Percentiles rank a stretch among this genome's conserved stretches.
Conservation (phyloP, 2,329 filamentous ascomycete species). For the Myotisia sp. region DNA sequence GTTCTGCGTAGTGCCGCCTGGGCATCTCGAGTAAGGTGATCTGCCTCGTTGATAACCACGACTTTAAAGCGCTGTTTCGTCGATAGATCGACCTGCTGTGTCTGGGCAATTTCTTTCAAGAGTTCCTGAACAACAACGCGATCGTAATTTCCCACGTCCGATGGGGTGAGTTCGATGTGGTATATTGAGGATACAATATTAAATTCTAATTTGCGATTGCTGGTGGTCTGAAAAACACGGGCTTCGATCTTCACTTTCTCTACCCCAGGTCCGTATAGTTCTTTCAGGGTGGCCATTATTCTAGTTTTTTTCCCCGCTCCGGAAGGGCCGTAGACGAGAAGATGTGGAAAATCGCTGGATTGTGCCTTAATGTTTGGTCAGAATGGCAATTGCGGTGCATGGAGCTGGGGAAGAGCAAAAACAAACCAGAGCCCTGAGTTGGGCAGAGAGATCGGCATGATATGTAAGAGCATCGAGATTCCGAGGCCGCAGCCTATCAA, state of each 20-base stretch:
- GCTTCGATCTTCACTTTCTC: conserved; percentile 99
- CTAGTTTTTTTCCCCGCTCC: conserved; percentile 96
- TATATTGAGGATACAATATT: conserved; percentile 96
- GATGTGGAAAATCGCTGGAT: conserved; percentile 93
- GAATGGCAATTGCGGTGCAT: conserved; percentile 7
- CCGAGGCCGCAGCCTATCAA: conserved; percentile 47
- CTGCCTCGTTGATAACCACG: conserved; percentile 97
- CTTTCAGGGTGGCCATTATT: conserved; percentile 87
- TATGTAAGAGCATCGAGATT: conserved; percentile 55
- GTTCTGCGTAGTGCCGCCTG: conserved; percentile 88
- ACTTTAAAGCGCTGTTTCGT: conserved; percentile 95
- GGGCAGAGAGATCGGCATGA: conserved; percentile 73
- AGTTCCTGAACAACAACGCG: conserved; percentile 90
- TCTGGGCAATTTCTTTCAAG: conserved; percentile 94
- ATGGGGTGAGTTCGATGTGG: conserved; percentile 95
- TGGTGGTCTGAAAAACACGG: conserved; percentile 86
- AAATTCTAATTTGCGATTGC: conserved; percentile 96
- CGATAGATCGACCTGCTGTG: conserved; percentile 88
- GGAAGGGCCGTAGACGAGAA: conserved; percentile 91
- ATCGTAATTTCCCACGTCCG: conserved; percentile 92
- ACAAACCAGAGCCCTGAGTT: conserved; percentile 69
- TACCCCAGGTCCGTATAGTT: conserved; percentile 89
- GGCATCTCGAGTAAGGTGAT: conserved; percentile 83
- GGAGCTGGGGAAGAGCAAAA: not conserved
- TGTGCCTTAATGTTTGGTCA: conserved; percentile 50